Base-by-base conservation (phyloP, 2,329 filamentous ascomycete species). In the Beauveria sp. region DNA sequence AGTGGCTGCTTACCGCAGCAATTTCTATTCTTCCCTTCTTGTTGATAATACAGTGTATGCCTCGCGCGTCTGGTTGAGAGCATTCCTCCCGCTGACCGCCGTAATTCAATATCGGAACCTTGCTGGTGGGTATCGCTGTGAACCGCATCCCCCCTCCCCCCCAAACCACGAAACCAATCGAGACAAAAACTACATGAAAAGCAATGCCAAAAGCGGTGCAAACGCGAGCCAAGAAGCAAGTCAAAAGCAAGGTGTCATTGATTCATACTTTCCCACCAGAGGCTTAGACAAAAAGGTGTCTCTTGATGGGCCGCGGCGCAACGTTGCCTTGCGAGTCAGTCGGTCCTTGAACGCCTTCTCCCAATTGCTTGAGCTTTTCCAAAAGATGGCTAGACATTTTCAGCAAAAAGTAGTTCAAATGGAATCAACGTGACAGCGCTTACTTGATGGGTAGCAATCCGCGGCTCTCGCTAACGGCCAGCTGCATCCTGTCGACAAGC, bases 381-480 rank as follows among this genome's bases (percentile, higher is more conserved):
- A 61, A 54, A 1, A 61, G 58, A 43, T 61, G 58, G 10, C 58
- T 61, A 31, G 5, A 28, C 4, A 9, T 3, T 38, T 50, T 53
- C 48, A 61, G 58, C 28, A 24, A 18, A 18, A 14, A 5, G 3
- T 14, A 18, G 3, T 20, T 18, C 24, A 3, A 16, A 16, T 16
- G 7, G 5, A 20, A 10, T n/a, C n/a, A 34, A 53, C n/a, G 20
- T 18, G 10, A 4, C 12, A 28, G 24, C 9, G 64, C 82, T 66
- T 83, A 86, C 83, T 81, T 80, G 59, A 86, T 80, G 26, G 83
- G 80, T 60, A 84, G 68, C 63, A 82, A 79, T 12, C 83, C 81
- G 50, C 79, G 77, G 66, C 85, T 82, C 67, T 87, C 81, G 57
- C 82, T 78, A 55, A 88, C 73, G 28, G 83, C 83, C 34, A 85